Base-by-base conservation (phyloP, 148 eudicot species). In the Fagopyrum homotropicum region DNA sequence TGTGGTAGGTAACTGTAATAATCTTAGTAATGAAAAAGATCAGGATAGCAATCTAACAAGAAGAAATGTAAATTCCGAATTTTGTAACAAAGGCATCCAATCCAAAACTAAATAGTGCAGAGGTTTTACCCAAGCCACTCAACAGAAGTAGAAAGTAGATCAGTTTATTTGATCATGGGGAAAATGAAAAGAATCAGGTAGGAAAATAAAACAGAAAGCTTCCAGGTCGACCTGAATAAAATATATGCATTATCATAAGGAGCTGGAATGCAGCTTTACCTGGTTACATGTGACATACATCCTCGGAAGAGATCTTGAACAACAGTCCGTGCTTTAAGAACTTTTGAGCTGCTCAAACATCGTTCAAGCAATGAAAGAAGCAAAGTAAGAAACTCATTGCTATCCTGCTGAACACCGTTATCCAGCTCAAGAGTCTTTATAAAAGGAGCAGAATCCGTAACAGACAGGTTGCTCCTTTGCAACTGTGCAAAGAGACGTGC, bases 281-380 rank as follows among this genome's bases (percentile, higher is more conserved):
- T 92, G 68, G 98, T 95, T 45, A 92, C 97, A 80, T 95, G 97
- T 17, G 98, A 95, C 83, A 95, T 89, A 56, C 82, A 91, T 73
- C 98, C 98, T 74, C 98, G 93, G 81, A 92, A 95, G 70, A 95
- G 92, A 82, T 95, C 90, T 79, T 89, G 97, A 45, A 95, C 91
- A 45, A 95, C 79, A 52, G 96, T 88, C 84, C 82, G 86, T 3
- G 96, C 96, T 75, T 85, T 82, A 35, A 81, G 75, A 83, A 84
- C 85, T 78, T 79, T 83, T 16, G 93, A 95, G 74, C 77, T 80
- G 81, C 92, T 86, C 76, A 95, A 80, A 75, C 97, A 95, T 72
- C 82, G 89, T 79, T 95, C 98, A 56, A 95, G 92, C 89, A 95
- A 86, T 56, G 97, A 92, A 76, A 92, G 85, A 51, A 95, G 92